Conservation (phyloP, 495 filamentous ascomycete genomes). For the Bacidia gigantensis region DNA sequence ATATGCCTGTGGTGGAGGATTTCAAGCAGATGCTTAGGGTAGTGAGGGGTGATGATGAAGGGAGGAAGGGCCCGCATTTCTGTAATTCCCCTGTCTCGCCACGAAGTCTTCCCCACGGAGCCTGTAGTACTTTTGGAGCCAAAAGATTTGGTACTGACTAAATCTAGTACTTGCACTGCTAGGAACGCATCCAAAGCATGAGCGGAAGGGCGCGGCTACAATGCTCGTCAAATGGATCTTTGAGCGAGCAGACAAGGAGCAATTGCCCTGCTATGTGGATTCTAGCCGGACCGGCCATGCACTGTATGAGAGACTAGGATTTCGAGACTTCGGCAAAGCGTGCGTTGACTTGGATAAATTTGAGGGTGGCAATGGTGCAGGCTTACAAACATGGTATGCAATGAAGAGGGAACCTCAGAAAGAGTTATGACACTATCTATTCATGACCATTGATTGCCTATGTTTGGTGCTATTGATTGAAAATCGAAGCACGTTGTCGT, state of each 20-base stretch:
- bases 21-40: not conserved
- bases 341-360: constrained; percentile 20
- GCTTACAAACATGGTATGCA: not conserved
- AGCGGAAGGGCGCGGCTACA: constrained; percentile 29
- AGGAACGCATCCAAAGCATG: constrained; percentile 9
- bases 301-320: constrained; percentile 41
- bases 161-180: constrained; percentile 9
- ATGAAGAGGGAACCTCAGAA: not conserved
- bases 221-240: constrained; percentile 36
- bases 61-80: constrained; percentile 7
- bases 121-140: too few species aligned
- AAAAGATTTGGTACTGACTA: too few species aligned
- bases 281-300: constrained; percentile 33
- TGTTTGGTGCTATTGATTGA: too few species aligned
- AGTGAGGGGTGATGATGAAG: constrained; percentile 3
- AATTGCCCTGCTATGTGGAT: constrained; percentile 36
- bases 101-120: not conserved
- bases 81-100: too few species aligned
- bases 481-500: too few species aligned
- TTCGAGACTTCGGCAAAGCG: constrained; percentile 28
- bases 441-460: too few species aligned
- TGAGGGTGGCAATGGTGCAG: constrained; percentile 22
- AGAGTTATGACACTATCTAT: too few species aligned
- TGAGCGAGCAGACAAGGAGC: constrained; percentile 32
- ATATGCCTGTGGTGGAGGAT: not conserved